Evolutionary conservation across 2,329 filamentous ascomycete species (phyloP).

Genomic region (Madurella fahalii): DNA sequence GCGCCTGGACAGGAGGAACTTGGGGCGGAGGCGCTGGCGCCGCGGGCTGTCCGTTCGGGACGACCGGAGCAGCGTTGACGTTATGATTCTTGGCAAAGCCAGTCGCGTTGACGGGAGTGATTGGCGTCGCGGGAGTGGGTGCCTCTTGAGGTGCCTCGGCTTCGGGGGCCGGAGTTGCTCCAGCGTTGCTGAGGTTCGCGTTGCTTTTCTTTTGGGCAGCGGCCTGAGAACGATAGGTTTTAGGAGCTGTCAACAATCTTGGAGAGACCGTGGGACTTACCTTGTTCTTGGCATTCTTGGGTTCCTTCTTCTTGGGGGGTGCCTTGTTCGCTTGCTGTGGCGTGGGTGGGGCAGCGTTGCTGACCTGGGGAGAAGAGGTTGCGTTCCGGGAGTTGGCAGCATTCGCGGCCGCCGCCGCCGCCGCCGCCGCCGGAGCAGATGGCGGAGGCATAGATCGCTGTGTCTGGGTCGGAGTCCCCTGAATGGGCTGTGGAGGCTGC

Average conservation of each 20-base stretch:
- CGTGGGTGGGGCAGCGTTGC: constrained; percentile 67
- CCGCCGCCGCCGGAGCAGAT: constrained; percentile 50
- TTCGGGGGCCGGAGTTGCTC: constrained; percentile 56
- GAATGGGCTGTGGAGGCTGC: constrained; percentile 48
- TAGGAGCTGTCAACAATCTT: not conserved
- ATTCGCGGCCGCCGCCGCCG: constrained; percentile 28
- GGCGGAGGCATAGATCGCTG: constrained; percentile 67
- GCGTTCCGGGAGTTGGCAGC: constrained; percentile 50
- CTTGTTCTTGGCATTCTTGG: constrained; percentile 63
- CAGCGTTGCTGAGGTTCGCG: constrained; percentile 46
- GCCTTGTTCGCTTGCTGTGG: constrained; percentile 70
- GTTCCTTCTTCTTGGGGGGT: constrained; percentile 73
- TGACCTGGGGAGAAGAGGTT: constrained; percentile 59
- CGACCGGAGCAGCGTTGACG: constrained; percentile 35
- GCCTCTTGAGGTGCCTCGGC: constrained; percentile 53
- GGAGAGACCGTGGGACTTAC: constrained; percentile 41
- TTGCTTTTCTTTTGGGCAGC: constrained; percentile 61
- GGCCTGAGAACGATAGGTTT: constrained; percentile 38
- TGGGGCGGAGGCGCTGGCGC: constrained; percentile 42
- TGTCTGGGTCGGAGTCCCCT: constrained; percentile 60
- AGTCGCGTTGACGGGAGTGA: constrained; percentile 53
- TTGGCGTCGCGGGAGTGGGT: constrained; percentile 60
- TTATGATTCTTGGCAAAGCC: constrained; percentile 47
- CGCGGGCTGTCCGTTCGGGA: constrained; percentile 42
- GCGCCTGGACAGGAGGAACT: constrained; percentile 41